A percentile compares a stretch with the other conserved stretches of the same genome.
These are phyloP conservation scores for Pichia sp. DNA, from an alignment of 1,139 yeast genomes.

Conservation along the genomic window DNA sequence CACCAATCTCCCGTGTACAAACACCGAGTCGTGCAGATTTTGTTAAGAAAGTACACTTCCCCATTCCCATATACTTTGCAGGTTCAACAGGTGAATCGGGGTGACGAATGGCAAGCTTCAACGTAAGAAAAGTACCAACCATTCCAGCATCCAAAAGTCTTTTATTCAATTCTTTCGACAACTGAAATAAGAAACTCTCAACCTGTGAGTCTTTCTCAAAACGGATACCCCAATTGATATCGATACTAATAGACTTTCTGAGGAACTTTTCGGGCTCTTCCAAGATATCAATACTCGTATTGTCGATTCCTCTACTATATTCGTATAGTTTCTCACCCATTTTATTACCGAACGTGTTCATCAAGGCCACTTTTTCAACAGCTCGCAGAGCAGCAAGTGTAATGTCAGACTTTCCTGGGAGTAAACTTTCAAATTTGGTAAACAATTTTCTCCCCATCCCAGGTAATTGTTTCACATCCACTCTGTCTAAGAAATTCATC, in stretches of 20 bases:
- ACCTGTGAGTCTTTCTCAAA: conserved; percentile 55
- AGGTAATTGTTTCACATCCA: conserved; percentile 61
- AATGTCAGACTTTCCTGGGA: conserved; percentile 16
- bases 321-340: conserved; percentile 59
- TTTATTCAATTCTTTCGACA: conserved; percentile 52
- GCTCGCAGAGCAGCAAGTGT: conserved; percentile 33
- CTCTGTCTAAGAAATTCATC: conserved; percentile 31
- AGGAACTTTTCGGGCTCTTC: conserved; percentile 38
- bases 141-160: conserved; percentile 44
- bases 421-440: conserved; percentile 31
- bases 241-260: conserved; percentile 78
- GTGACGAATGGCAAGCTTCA: conserved; percentile 61
- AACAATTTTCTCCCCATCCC: conserved; percentile 68
- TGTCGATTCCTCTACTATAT: conserved; percentile 63
- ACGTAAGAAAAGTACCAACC: conserved; percentile 50
- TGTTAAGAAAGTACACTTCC: conserved; percentile 59
- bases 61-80: conserved; percentile 79
- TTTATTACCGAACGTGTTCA: conserved; percentile 53
- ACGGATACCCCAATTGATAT: conserved; percentile 87
- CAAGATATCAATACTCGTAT: conserved; percentile 45
- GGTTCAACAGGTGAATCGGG: conserved; percentile 65
- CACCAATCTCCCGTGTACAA: conserved; percentile 56
- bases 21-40: conserved; percentile 57
- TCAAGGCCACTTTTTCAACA: conserved; percentile 34
- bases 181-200: conserved; percentile 50